These are phyloP conservation scores for Vaccinium macrocarpon DNA, from an alignment of 148 eudicot species.

Conservation along the genomic window DNA sequence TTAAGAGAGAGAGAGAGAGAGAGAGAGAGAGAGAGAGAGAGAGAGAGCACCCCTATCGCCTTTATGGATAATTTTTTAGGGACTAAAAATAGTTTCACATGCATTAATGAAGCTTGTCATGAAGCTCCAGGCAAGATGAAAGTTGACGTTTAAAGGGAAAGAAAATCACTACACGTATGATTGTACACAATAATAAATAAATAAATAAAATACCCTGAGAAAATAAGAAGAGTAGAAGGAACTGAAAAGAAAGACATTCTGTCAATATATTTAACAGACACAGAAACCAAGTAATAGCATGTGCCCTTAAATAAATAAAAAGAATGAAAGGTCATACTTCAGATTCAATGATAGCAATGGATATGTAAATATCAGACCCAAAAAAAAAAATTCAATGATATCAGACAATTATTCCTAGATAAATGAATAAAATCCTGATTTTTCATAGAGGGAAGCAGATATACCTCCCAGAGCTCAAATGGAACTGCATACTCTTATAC, in stretches of 20 bases:
- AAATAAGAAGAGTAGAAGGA: conserved; percentile 3
- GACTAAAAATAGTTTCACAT: neutral
- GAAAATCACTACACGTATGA: neutral
- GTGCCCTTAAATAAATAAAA: no score
- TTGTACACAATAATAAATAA: neutral
- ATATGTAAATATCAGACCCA: no score
- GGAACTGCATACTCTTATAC: conserved; percentile 97
- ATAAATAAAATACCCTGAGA: neutral
- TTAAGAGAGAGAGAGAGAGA: no score
- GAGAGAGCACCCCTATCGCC: neutral
- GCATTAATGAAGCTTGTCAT: neutral
- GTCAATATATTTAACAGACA: no score
- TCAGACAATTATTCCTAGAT: no score
- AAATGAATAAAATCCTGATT: no score
- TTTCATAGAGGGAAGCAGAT: no score
- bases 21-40: neutral
- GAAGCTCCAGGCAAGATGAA: neutral
- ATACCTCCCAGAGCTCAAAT: no score
- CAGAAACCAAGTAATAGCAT: no score
- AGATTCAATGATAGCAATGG: no score
- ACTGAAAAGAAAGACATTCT: neutral
- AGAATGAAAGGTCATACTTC: no score
- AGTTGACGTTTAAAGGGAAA: neutral
- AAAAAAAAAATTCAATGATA: no score
- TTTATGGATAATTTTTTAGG: neutral